phyloP scores from a whole-genome alignment of 225 moss, liverwort and hornwort species.

The Straminergon stramineum region DNA sequence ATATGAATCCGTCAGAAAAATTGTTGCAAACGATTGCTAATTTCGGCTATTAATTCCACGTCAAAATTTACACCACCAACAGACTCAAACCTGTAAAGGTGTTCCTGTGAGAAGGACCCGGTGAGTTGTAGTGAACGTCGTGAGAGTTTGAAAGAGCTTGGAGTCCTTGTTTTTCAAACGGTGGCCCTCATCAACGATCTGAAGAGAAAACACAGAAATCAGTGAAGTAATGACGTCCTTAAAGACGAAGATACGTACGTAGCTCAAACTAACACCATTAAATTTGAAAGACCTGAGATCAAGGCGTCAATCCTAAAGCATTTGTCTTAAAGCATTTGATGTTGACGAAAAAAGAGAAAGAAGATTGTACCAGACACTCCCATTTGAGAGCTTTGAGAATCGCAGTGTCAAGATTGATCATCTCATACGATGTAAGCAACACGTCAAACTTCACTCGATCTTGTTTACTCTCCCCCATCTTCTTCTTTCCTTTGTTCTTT shows the following conservation, averaged over 20 bases:
- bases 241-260: neutral
- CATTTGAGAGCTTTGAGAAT: slow-evolving; percentile 86
- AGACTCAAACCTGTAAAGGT: slow-evolving; percentile 60
- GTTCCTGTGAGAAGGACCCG: slow-evolving; percentile 84
- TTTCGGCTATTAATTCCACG: neutral
- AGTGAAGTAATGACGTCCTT: neutral
- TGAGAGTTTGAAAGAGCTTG: slow-evolving; percentile 80
- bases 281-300: neutral
- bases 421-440: slow-evolving; percentile 94
- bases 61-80: neutral
- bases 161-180: slow-evolving; percentile 92
- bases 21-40: neutral
- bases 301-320: neutral
- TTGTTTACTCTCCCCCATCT: slow-evolving; percentile 81
- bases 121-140: slow-evolving; percentile 68
- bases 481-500: slow-evolving; percentile 85
- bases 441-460: slow-evolving; percentile 96
- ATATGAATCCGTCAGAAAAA: neutral
- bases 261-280: neutral
- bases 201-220: neutral
- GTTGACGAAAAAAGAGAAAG: neutral
- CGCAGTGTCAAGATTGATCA: slow-evolving; percentile 78
- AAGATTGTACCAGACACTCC: slow-evolving; percentile 78
- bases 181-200: slow-evolving; percentile 96
- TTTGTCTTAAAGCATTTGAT: neutral